Evolutionary conservation across 257 asterid genomes (phyloP).

Genomic region (Capsicum pubescens): DNA sequence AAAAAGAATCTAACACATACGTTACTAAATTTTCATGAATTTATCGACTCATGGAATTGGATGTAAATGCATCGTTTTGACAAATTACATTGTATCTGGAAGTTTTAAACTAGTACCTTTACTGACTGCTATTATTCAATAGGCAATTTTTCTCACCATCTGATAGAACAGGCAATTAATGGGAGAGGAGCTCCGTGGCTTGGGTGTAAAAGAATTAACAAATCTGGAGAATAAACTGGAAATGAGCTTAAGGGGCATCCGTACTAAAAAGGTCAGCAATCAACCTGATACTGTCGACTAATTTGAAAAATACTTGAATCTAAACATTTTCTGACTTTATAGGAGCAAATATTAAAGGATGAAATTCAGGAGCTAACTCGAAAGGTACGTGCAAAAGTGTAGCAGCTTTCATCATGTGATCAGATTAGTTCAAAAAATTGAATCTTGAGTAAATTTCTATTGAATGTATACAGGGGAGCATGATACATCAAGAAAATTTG

Average conservation of each 20-base stretch:
- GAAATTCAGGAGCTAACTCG: slow-evolving; percentile 67
- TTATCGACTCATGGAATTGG: not conserved
- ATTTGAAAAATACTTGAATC: not conserved
- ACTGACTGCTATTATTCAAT: not conserved
- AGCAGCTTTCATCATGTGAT: not conserved
- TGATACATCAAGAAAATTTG: slow-evolving; percentile 74
- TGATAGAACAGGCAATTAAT: slow-evolving; percentile 62
- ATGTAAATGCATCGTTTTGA: not conserved
- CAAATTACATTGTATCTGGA: not conserved
- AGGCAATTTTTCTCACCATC: slow-evolving; percentile 15
- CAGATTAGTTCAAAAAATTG: not conserved
- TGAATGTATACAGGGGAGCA: slow-evolving; percentile 51
- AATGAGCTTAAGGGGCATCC: slow-evolving; percentile 62
- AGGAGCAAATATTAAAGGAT: slow-evolving; percentile 66
- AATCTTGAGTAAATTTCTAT: not conserved
- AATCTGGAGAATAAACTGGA: slow-evolving; percentile 76
- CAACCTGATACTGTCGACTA: not conserved
- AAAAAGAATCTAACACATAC: not conserved
- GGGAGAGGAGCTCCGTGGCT: slow-evolving; percentile 81
- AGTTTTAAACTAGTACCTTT: not conserved
- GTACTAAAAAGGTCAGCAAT: slow-evolving; percentile 61
- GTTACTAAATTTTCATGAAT: not conserved
- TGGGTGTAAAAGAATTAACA: slow-evolving; percentile 68
- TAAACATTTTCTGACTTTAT: slow-evolving; percentile 30
- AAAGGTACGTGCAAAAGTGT: slow-evolving; percentile 51